Evolutionary conservation across 1,284 basidiomycete species (phyloP), one percentile per base, ranked within the genome.

Genomic region (Trichosporon sp.): DNA sequence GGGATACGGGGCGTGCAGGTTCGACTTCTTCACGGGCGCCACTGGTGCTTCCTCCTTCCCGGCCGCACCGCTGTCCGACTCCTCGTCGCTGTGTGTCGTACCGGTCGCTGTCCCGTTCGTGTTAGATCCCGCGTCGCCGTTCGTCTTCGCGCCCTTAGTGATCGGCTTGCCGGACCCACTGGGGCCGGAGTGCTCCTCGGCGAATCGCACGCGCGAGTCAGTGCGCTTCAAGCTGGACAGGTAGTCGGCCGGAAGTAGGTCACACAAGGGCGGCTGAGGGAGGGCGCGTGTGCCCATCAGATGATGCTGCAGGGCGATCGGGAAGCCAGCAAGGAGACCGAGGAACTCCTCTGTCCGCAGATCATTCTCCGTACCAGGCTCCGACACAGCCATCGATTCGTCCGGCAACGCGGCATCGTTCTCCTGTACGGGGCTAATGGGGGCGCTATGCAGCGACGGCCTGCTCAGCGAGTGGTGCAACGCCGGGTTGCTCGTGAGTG

Each of bases 251-350:
- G 79, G 79, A 4, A 80, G 66, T 11, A 80, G 70, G 58, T 81
- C 79, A 49, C 65, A 73, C 3, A 80, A 65, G 1, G 79, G 79
- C 13, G 78, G 65, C 63, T 78, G 76, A 0, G 79, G 74, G 6
- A 79, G 64, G 3, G 79, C 75, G 16, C 78, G 67, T 2, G 72
- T 78, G 1, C 68, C 68, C 27, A 75, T 72, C 1, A 81, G 67
- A 60, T 81, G 78, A 62, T 79, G 76, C 73, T 80, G 78, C 32
- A 81, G 61, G 1, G 79, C 77, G 34, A 80, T 76, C 1, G 75
- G 75, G 59, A 79, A 81, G 13, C 74, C 76, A 0, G 77, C 74
- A 2, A 80, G 46, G 10, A 80, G 60, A 1, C 74, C 74, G 9
- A 74, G 65, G 1, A 81, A 68, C 64, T 81, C 79, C 32, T 79